A percentile compares a stretch with the other conserved stretches of the same genome.
These are phyloP conservation scores for Euphorbia pulcherrima DNA, from an alignment of 345 rosid genomes.

Conservation along the genomic window DNA sequence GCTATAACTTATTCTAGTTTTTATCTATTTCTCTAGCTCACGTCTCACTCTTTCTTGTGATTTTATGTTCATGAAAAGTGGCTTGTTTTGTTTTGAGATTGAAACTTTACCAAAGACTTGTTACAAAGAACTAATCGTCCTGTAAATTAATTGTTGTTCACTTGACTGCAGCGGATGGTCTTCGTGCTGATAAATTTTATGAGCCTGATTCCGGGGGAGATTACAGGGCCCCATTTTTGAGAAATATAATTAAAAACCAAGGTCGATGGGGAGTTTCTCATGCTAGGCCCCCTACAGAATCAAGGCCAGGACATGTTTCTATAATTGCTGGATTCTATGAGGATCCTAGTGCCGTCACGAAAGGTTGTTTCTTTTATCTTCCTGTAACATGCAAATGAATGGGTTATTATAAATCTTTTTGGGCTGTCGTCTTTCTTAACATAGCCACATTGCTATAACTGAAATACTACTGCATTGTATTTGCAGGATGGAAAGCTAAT, in stretches of 20 bases:
- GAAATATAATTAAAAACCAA: slow-evolving; percentile 60
- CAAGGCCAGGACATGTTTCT: slow-evolving; percentile 95
- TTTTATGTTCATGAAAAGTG: no score
- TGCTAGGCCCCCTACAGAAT: slow-evolving; percentile 97
- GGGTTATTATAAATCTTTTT: not conserved
- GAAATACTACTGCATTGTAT: slow-evolving; percentile 16
- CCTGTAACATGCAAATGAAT: slow-evolving; percentile 7
- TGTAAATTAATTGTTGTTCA: slow-evolving; percentile 1
- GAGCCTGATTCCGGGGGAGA: slow-evolving; percentile 76
- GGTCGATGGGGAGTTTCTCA: slow-evolving; percentile 99
- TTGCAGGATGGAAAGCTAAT: slow-evolving; percentile 95
- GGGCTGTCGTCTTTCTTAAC: not conserved
- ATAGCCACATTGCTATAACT: not conserved
- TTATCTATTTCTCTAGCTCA: not conserved
- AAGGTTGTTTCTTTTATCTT: slow-evolving; percentile 40
- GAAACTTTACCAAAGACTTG: not conserved
- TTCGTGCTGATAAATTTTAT: slow-evolving; percentile 92
- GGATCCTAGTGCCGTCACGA: slow-evolving; percentile 97
- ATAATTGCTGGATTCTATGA: slow-evolving; percentile 96
- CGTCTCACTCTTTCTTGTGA: no score
- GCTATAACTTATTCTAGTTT: not conserved
- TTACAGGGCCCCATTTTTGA: slow-evolving; percentile 84
- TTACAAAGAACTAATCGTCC: not conserved
- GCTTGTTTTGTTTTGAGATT: no score
- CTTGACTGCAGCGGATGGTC: slow-evolving; percentile 72